Evolutionary conservation across 2,329 filamentous ascomycete genomes (phyloP), one percentile per base, ranked within the genome.

Genomic region (Exophiala lecanii-corni): DNA sequence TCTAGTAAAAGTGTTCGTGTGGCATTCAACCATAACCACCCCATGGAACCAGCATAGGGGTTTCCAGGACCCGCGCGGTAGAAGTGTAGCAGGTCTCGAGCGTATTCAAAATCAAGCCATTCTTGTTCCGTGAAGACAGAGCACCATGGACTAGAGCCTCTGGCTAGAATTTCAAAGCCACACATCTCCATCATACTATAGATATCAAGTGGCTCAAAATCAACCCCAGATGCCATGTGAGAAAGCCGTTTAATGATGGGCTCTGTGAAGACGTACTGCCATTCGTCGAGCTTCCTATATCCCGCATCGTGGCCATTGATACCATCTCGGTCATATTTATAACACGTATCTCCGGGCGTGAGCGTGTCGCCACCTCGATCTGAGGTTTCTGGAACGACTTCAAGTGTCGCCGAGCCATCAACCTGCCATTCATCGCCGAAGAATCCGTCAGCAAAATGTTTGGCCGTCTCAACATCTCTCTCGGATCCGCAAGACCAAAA

Each of bases 101-200:
- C 77, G 53, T 80, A 80, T 51, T 77, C 76, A 48, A 79, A 79
- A 37, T 66, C 58, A 9, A 70, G 57, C 67, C 75, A 78, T 35
- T 79, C 76, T 1, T 71, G 59, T 21, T 64, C 62, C 0, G 69
- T 73, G 56, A 80, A 80, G 6, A 78, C 65, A 41, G 72, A 59
- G 50, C 76, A 80, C 76, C 76, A 80, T 4, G 66, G 65, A 56
- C 74, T 78, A 16, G 59, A 62, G 5, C 76, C 77, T 43, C 71
- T 67, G 0, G 71, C 70, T 2, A 73, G 68, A 0, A 66, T 75
- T 57, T 80, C 77, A 50, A 79, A 81, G 1, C 74, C 76, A 55
- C 76, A 80, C 64, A 79, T 71, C 51, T 79, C 75, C 56, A 79
- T 76, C 76, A 80, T 79, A 45, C 70, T 66, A 53, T 72, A 80